Base-by-base conservation (phyloP, 805 yeast species). In the Brettanomyces sp. region DNA sequence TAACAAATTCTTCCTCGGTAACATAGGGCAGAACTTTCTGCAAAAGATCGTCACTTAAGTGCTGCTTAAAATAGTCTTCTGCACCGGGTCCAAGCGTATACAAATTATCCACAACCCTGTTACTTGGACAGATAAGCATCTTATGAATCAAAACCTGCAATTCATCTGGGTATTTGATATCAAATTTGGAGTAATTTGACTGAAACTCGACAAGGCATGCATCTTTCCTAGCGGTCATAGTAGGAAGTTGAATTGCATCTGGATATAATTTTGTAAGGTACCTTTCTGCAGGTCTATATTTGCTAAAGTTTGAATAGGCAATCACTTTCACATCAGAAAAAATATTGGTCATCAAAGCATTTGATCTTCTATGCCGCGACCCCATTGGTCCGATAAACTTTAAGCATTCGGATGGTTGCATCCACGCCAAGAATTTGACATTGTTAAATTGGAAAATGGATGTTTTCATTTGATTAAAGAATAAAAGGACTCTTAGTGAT, bases 51-150 rank as follows among this genome's bases (percentile, higher is more conserved):
- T 48, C 43, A 2, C 74, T 58, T 11, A 73, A 62, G 5, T 59
- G 63, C 2, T 46, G 47, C 1, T 37, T 42, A 44, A 69, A 72
- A 49, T 75, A 82, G 3, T 74, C 80, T 3, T 59, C 68, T 0
- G 93, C 95, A 2, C 96, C 97, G 2, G 95, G 90, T 0, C 95
- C 95, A 8, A 91, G 63, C 21, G 76, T 68, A 12, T 69, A 64
- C 1, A 84, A 51, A 3, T 76, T 76, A 1, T 51, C 45, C 9
- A 81, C 57, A 0, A 80, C 72, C 9, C 67, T 58, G 41, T 68
- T 66, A 11, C 54, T 50, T 3, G 58, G 56, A 32, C 72, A 60
- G 21, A 79, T 67, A 66, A 81, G 72, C 36, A 87, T 58, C 54
- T 75, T 76, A 54, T 77, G 81, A 14, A 82, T 68, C 13, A 89